Percentiles rank a stretch among this genome's conserved stretches.
Conservation (phyloP, 139 green algal species). For the Pleodorina starrii region DNA sequence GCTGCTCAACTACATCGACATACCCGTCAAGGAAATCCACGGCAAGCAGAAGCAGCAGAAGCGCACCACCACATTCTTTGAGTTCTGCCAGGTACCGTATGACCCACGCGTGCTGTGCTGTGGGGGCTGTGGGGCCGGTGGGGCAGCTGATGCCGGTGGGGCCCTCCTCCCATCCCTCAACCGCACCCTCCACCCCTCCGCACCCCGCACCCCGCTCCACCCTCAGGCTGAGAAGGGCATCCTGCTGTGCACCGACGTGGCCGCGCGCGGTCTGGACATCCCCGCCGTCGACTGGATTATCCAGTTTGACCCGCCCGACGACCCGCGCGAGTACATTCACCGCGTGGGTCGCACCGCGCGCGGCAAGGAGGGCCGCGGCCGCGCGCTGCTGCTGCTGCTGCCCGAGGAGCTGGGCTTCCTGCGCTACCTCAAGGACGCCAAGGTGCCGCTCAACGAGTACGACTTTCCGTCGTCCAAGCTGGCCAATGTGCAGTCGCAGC, state of each 20-base stretch:
- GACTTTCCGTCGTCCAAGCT: slow-evolving; percentile 97
- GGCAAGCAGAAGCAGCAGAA: slow-evolving; percentile 99
- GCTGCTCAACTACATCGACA: slow-evolving; percentile 99
- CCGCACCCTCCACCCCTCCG: neutral
- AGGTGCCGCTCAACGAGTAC: slow-evolving; percentile 97
- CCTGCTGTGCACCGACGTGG: slow-evolving; percentile 98
- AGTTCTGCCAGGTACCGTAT: slow-evolving; percentile 89
- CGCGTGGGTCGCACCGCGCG: slow-evolving; percentile 93
- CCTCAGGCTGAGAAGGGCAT: slow-evolving; percentile 85
- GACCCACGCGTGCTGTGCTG: too few relatives aligned
- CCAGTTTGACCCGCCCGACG: slow-evolving; percentile 98
- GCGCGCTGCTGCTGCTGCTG: slow-evolving; percentile 96
- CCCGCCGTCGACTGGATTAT: slow-evolving; percentile 99
- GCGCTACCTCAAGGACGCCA: slow-evolving; percentile 87
- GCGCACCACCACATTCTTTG: slow-evolving; percentile 96
- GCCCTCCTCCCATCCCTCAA: neutral
- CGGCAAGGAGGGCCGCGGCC: slow-evolving; percentile 85
- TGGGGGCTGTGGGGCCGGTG: too few relatives aligned
- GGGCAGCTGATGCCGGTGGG: too few relatives aligned
- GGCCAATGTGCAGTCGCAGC: slow-evolving; percentile 96
- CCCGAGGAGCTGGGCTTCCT: slow-evolving; percentile 97
- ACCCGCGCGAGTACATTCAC: slow-evolving; percentile 97
- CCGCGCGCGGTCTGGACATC: slow-evolving; percentile 97
- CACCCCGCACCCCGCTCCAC: neutral
- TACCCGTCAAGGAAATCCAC: slow-evolving; percentile 96